Evolutionary conservation across 2,329 filamentous ascomycete species (phyloP), one percentile per base, ranked within the genome.

Genomic region (Aspergillus clavatus): DNA sequence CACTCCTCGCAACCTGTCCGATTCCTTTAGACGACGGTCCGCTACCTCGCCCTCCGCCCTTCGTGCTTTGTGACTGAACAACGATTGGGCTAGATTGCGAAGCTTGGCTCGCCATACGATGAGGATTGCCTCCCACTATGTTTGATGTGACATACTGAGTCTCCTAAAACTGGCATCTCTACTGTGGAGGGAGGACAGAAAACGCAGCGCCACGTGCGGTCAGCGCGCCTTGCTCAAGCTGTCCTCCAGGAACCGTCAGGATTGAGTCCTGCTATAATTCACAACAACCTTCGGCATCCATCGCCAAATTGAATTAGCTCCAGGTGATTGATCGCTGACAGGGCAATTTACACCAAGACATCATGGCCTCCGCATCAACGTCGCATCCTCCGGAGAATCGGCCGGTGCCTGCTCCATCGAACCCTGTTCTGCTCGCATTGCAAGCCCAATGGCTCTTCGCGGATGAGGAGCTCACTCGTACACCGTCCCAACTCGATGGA

Each of bases 371-470:
- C 21, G 51, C 60, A n/a, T n/a, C n/a, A 35, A 48, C 57, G 18
- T 55, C 56, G 21, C 59, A 58, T 26, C 42, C 53, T 38, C 46
- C 53, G 22, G 43, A 50, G 14, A 54, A 55, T 43, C 59, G 54
- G 43, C 60, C 59, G 21, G 59, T 68, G 27, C 67, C 68, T 26
- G 61, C 56, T 35, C 67, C 64, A 22, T 70, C 67, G 48, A 76
- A 71, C 56, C 69, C 57, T 4, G 72, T 80, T 40, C 71, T 82
- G 41, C 69, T 72, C 38, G 73, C 77, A 50, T 70, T 74, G 33
- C 79, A 83, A 61, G 71, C 74, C 54, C 91, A 97, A 76, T 98
- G 93, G 93, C 78, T 88, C 44, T 97, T 96, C 65, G 87, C 84
- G 11, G 78, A 86, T 37, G 83, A 88, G 38, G 93, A 98, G 70